Conservation (phyloP, 2,329 filamentous ascomycete species). For the Aspergillus chevalieri region DNA sequence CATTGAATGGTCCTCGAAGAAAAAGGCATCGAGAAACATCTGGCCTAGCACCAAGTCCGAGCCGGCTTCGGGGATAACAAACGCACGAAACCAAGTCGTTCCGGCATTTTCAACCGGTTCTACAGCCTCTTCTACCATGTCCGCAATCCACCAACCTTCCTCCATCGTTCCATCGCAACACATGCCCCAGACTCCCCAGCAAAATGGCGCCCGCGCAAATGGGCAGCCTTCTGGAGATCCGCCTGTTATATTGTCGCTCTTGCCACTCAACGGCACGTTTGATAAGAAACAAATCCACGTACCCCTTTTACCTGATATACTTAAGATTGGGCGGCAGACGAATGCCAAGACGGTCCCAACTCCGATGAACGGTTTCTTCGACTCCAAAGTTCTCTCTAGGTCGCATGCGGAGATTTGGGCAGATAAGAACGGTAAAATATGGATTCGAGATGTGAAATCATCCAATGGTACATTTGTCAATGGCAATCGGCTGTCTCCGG, state of each 20-base stretch:
- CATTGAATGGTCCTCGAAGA: conserved; percentile 38
- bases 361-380: conserved; percentile 87
- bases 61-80: conserved; percentile 57
- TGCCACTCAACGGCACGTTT: conserved; percentile 92
- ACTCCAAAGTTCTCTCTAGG: conserved; percentile 93
- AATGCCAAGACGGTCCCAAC: conserved; percentile 95
- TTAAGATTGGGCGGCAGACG: conserved; percentile 91
- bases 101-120: conserved; percentile 53
- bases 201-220: conserved; percentile 49
- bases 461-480: conserved; percentile 99
- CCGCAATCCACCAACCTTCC: conserved; percentile 57
- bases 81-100: conserved; percentile 56
- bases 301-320: conserved; percentile 85
- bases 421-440: conserved; percentile 77
- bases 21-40: conserved; percentile 47
- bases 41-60: conserved; percentile 64
- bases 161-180: conserved; percentile 63
- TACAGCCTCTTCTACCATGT: conserved; percentile 57
- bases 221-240: conserved; percentile 49
- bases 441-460: conserved; percentile 94
- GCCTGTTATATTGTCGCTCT: conserved; percentile 73
- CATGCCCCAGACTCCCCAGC: conserved; percentile 56
- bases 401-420: conserved; percentile 97
- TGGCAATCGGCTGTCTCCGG: conserved; percentile 77
- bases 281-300: conserved; percentile 94